Conservation (phyloP, 257 asterid species). For the Misopates orontium region DNA sequence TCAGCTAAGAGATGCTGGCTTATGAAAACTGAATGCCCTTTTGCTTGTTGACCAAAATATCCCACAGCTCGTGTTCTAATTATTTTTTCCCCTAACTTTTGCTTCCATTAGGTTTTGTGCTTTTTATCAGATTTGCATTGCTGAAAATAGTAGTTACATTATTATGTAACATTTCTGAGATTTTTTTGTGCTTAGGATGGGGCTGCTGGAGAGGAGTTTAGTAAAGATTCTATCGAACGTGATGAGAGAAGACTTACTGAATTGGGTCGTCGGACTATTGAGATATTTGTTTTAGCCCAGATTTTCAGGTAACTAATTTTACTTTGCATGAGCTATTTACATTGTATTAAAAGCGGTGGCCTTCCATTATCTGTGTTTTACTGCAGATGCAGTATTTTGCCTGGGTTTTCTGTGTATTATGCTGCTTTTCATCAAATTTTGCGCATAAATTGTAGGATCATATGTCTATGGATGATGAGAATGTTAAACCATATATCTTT, state of each 20-base stretch:
- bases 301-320: slow-evolving; percentile 65
- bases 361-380: slow-evolving; percentile 39
- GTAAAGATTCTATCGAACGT: slow-evolving; percentile 73
- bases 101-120: neutral
- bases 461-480: no score
- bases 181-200: slow-evolving; percentile 62
- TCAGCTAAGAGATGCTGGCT: no score
- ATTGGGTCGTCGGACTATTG: slow-evolving; percentile 95
- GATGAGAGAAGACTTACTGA: slow-evolving; percentile 94
- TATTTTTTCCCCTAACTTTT: neutral
- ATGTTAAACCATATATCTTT: no score
- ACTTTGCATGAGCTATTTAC: slow-evolving; percentile 4
- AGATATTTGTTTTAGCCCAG: slow-evolving; percentile 82
- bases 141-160: neutral
- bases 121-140: neutral
- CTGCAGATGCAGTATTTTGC: neutral
- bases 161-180: slow-evolving; percentile 25
- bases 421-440: no score
- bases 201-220: slow-evolving; percentile 74
- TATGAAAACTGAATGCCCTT: no score
- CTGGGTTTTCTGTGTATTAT: neutral
- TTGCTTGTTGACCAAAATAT: no score
- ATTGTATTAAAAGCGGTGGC: slow-evolving; percentile 31
- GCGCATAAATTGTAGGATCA: no score
- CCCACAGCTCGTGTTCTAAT: no score